These are phyloP conservation scores for Lophiotrema nucula DNA, from an alignment of 495 filamentous ascomycete species.

Conservation along the genomic window DNA sequence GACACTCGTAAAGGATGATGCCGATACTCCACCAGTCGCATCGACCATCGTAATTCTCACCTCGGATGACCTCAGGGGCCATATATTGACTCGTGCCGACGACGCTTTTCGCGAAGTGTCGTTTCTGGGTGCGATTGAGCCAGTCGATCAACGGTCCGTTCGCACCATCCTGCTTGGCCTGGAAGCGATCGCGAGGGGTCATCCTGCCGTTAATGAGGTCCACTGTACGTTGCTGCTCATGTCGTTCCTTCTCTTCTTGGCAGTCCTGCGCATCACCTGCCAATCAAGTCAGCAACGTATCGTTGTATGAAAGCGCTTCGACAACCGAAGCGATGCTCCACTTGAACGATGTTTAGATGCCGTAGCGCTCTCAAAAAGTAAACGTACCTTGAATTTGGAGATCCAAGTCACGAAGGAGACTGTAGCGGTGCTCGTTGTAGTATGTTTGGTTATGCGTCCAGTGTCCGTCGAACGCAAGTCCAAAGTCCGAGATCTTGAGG, in stretches of 20 bases:
- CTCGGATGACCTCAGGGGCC: constrained; percentile 89
- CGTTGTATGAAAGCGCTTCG: too few species aligned
- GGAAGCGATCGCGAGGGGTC: constrained; percentile 49
- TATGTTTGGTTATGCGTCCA: constrained; percentile 89
- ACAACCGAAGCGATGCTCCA: too few species aligned
- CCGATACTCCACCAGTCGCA: constrained; percentile 98
- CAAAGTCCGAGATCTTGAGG: constrained; percentile 93
- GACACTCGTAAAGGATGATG: constrained; percentile 88
- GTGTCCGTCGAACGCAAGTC: constrained; percentile 89
- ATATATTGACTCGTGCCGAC: constrained; percentile 97
- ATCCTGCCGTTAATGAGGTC: constrained; percentile 49
- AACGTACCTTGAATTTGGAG: constrained; percentile 70
- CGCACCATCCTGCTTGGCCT: constrained; percentile 24
- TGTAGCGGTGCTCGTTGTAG: constrained; percentile 77
- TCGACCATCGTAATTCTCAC: constrained; percentile 80
- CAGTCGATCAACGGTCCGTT: constrained; percentile 59
- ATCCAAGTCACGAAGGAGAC: constrained; percentile 69
- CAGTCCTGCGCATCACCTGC: constrained; percentile 74
- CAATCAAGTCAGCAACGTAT: too few species aligned
- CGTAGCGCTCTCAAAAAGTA: too few species aligned
- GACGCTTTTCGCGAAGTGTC: constrained; percentile 76
- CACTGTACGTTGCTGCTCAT: constrained; percentile 49
- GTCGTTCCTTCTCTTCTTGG: constrained; percentile 52
- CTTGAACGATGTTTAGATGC: too few species aligned
- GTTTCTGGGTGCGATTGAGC: constrained; percentile 72